Evolutionary conservation across 495 filamentous ascomycete species (phyloP), one percentile per base, ranked within the genome.

Genomic region (Trichoderma asperelloides): DNA sequence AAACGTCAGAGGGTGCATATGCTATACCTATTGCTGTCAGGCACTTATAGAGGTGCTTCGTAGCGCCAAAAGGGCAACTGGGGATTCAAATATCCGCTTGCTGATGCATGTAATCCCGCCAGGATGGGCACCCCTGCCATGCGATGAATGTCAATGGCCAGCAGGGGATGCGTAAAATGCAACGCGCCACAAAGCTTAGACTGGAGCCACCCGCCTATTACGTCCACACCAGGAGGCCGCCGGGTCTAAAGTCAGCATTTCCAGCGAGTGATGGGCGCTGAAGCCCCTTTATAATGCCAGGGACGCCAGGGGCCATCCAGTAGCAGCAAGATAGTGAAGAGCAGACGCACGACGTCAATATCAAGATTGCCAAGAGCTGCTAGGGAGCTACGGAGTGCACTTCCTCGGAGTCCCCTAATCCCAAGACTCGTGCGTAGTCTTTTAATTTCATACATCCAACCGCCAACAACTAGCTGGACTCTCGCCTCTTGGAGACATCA

Each of bases 141-240:
- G 4, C 47, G 47, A n/a, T 1, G 12, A 47, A 47, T 47, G 13
- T 47, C 5, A n/a, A 57, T 1, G 45, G 8, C 45, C 23, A 5
- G 49, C 25, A 60, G 11, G 55, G 27, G 23, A 51, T 60, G 55
- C 55, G 27, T 60, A 27, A 30, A 60, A 28, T 60, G 55, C 55
- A 60, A 60, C 55, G 55, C 55, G 55, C 55, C 55, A 60, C 55
- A 60, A 33, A 60, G 25, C 55, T 60, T 60, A 30, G 25, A 21
- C 23, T 21, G 23, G 55, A 25, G 27, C 55, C 25, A 30, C 55
- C 16, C 55, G n/a, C 55, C 55, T 30, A 60, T 60, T 18, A 60
- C n/a, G 28, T 60, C n/a, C 55, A 18, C 27, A 18, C 55, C 5
- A 25, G 55, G 55, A 60, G 55, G 55, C 55, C 55, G 55, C 55